Evolutionary conservation across 495 filamentous ascomycete species (phyloP).

Genomic region (Penicillium robsamsonii): DNA sequence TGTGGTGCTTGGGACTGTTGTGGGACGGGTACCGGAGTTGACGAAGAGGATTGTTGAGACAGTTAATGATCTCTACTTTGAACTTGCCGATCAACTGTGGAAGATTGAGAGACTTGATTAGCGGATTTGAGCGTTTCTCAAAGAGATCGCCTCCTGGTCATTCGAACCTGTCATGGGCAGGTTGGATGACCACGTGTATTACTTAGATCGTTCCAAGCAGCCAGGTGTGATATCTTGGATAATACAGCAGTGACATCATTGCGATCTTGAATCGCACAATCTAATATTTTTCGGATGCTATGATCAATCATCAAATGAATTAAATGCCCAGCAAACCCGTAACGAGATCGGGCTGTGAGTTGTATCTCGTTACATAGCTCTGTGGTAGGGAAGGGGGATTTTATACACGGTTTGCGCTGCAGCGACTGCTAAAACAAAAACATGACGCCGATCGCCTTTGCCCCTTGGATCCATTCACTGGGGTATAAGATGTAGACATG

Average conservation of each 20-base stretch:
- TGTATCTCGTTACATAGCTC: constrained; percentile 17
- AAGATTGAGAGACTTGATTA: constrained; percentile 20
- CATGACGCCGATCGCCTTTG: constrained; percentile 20
- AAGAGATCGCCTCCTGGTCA: no score
- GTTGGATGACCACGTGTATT: neutral
- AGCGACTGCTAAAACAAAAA: constrained; percentile 8
- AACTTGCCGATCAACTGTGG: constrained; percentile 12
- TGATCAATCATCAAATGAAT: neutral
- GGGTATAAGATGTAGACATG: constrained; percentile 27
- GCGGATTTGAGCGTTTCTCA: neutral
- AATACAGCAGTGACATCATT: neutral
- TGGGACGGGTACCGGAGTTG: constrained; percentile 23
- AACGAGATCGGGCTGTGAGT: neutral
- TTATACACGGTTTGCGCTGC: constrained; percentile 23
- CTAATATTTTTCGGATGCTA: neutral
- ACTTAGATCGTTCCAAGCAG: neutral
- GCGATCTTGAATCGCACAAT: neutral
- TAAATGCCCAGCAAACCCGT: neutral
- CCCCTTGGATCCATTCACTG: constrained; percentile 24
- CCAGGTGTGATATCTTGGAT: neutral
- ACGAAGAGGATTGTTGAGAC: constrained; percentile 4
- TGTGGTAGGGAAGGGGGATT: constrained; percentile 15
- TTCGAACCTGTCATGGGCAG: neutral
- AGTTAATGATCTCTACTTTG: constrained; percentile 10
- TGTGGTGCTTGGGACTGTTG: constrained; percentile 16